phyloP scores from a whole-genome alignment of 345 rosid genomes.

The Firmiana major region DNA sequence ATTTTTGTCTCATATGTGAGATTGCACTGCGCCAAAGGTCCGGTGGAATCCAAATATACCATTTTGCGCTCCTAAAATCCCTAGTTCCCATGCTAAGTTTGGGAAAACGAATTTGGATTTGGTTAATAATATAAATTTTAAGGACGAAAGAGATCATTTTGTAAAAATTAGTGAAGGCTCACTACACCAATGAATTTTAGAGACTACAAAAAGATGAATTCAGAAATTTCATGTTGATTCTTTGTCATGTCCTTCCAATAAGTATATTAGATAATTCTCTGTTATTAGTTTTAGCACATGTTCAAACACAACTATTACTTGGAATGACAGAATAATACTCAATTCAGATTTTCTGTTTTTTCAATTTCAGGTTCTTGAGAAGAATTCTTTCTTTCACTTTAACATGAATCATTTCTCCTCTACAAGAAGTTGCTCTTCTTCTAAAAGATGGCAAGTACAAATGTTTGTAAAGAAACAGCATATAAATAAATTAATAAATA shows the following conservation, averaged over 20 bases:
- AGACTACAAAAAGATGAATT: too few species aligned
- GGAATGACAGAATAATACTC: neutral
- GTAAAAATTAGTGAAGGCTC: neutral
- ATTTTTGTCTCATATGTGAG: too few species aligned
- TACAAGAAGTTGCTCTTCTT: neutral
- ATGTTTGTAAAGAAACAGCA: neutral
- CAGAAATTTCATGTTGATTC: too few species aligned
- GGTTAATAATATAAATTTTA: neutral
- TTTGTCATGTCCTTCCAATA: neutral
- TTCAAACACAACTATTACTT: neutral
- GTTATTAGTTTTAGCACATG: neutral
- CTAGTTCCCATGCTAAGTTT: too few species aligned
- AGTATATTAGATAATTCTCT: neutral
- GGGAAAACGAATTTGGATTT: neutral
- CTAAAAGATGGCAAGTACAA: neutral
- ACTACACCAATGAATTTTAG: too few species aligned
- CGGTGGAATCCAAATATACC: too few species aligned
- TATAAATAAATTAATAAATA: neutral
- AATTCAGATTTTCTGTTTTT: neutral
- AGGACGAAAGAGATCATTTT: too few species aligned
- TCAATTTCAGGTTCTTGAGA: neutral
- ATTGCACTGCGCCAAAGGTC: too few species aligned
- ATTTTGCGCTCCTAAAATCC: too few species aligned
- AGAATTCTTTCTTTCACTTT: neutral
- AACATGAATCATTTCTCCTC: neutral